These are phyloP conservation scores for Russula emetica DNA, from an alignment of 768 basidiomycete genomes.

Conservation along the genomic window DNA sequence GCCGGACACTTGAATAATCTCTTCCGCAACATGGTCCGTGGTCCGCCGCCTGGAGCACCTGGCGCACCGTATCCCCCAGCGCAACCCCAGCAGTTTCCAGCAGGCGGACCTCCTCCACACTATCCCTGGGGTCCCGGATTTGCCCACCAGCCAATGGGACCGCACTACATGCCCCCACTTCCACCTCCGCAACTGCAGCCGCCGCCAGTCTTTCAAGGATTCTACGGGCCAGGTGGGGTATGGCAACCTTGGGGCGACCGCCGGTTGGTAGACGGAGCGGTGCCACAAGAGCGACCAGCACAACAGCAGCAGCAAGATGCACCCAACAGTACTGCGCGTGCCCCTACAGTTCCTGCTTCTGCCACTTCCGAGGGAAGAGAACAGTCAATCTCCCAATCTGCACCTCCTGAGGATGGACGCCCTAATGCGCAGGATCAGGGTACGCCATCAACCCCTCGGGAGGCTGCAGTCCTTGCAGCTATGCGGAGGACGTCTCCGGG, in stretches of 20 bases:
- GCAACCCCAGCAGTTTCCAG: conserved; percentile 27
- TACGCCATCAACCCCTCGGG: conserved; percentile 37
- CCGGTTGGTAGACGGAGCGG: conserved; percentile 12
- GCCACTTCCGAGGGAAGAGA: conserved; percentile 8
- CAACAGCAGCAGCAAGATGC: conserved; percentile 11
- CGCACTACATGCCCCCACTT: conserved; percentile 31
- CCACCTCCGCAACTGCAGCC: conserved; percentile 24
- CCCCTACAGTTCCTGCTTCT: conserved; percentile 6
- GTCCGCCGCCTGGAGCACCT: conserved; percentile 19
- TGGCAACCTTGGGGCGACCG: conserved; percentile 25
- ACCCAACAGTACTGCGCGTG: not conserved
- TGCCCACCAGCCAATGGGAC: conserved; percentile 51
- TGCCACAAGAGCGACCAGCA: conserved; percentile 15
- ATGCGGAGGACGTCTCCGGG: conserved; percentile 44
- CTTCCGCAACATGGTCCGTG: conserved; percentile 24
- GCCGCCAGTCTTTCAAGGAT: conserved; percentile 27
- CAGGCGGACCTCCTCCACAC: conserved; percentile 44
- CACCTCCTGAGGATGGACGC: conserved; percentile 1
- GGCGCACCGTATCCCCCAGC: conserved; percentile 24
- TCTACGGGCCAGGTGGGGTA: conserved; percentile 23
- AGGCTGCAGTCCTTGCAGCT: conserved; percentile 66
- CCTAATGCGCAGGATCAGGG: conserved; percentile 8
- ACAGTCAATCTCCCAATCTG: not conserved
- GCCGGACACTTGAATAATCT: conserved; percentile 32
- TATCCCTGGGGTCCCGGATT: conserved; percentile 57